Percentiles rank a stretch among this genome's conserved stretches.
These are phyloP conservation scores for Chiua virens DNA, from an alignment of 768 basidiomycete genomes.

Conservation along the genomic window DNA sequence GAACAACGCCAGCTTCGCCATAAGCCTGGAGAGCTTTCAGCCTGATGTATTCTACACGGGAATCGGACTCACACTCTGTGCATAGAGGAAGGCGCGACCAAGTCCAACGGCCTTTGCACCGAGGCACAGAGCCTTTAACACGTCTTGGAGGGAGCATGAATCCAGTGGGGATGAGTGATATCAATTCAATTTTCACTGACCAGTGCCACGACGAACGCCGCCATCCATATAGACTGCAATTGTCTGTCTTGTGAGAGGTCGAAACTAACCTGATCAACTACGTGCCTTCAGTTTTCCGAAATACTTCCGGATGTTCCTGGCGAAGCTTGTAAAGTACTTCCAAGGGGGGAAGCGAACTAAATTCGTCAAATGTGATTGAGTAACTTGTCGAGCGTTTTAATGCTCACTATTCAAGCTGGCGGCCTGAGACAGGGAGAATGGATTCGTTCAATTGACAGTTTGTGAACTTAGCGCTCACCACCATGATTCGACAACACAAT, in stretches of 20 bases:
- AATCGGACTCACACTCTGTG: constrained; percentile 61
- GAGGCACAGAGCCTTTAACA: constrained; percentile 86
- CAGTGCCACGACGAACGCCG: constrained; percentile 72
- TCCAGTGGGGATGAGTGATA: neutral
- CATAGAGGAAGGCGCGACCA: constrained; percentile 84
- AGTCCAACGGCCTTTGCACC: constrained; percentile 87
- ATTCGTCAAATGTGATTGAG: constrained; percentile 9
- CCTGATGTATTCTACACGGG: neutral
- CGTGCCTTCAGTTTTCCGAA: constrained; percentile 67
- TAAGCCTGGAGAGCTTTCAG: constrained; percentile 55
- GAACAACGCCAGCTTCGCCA: constrained; percentile 67
- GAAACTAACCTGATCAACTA: neutral
- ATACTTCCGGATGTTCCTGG: constrained; percentile 70
- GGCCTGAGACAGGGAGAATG: constrained; percentile 36
- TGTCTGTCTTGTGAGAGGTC: constrained; percentile 2
- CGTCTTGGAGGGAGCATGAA: constrained; percentile 45
- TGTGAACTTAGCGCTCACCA: constrained; percentile 40
- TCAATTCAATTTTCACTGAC: constrained; percentile 34
- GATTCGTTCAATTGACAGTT: neutral
- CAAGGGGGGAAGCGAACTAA: constrained; percentile 71
- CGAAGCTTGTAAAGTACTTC: constrained; percentile 77
- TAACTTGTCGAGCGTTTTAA: neutral
- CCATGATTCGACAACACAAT: constrained; percentile 93
- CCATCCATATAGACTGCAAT: constrained; percentile 82
- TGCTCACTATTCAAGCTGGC: constrained; percentile 79